phyloP scores from a whole-genome alignment of 495 filamentous ascomycete species.

The Trichocladium uniseriatum region DNA sequence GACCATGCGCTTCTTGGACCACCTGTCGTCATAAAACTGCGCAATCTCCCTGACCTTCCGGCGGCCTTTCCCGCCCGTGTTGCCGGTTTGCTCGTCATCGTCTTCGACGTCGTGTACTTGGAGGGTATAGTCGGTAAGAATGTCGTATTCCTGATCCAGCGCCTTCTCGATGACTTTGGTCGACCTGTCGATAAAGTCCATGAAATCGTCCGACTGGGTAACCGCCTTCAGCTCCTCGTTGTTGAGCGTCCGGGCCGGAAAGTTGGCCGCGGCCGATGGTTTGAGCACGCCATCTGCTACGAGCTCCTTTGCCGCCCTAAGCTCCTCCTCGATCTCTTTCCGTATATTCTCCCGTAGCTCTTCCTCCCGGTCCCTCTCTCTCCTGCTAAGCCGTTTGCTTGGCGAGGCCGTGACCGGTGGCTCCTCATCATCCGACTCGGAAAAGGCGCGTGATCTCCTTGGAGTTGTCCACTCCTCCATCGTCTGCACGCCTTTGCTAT shows the following conservation, averaged over 20 bases:
- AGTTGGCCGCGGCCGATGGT: slow-evolving; percentile 43
- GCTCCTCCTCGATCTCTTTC: slow-evolving; percentile 85
- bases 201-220: slow-evolving; percentile 83
- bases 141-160: slow-evolving; percentile 84
- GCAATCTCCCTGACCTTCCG: slow-evolving; percentile 76
- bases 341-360: slow-evolving; percentile 77
- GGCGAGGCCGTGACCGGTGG: slow-evolving; percentile 37
- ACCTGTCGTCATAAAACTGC: slow-evolving; percentile 89
- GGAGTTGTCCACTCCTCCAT: slow-evolving; percentile 55
- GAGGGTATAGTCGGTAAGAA: slow-evolving; percentile 86
- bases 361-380: slow-evolving; percentile 73
- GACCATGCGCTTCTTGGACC: slow-evolving; percentile 96
- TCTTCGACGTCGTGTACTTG: slow-evolving; percentile 63
- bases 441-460: slow-evolving; percentile 35
- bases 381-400: slow-evolving; percentile 61
- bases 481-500: slow-evolving; percentile 94
- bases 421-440: slow-evolving; percentile 51
- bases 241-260: slow-evolving; percentile 72
- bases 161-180: slow-evolving; percentile 96
- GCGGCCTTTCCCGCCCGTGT: slow-evolving; percentile 60
- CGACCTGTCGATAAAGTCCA: slow-evolving; percentile 90
- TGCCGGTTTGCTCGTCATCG: slow-evolving; percentile 72
- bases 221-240: slow-evolving; percentile 85
- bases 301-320: slow-evolving; percentile 56
- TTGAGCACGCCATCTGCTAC: slow-evolving; percentile 42